A percentile compares a stretch with the other conserved stretches of the same genome.
phyloP scores from a whole-genome alignment of 202 grass and related monocot genomes.

The Brachypodium distachyon region DNA sequence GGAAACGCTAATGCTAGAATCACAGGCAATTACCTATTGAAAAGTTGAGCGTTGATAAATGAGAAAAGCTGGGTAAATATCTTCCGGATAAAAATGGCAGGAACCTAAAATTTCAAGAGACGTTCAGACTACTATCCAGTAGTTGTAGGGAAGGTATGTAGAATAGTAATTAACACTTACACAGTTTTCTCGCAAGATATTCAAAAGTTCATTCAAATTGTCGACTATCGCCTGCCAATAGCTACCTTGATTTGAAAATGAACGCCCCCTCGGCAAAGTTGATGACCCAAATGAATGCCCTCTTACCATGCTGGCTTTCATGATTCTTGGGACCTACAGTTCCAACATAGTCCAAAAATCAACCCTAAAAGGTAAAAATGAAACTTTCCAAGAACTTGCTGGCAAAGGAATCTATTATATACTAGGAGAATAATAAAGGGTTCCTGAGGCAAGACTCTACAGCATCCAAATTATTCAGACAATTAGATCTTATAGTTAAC shows the following conservation, averaged over 20 bases:
- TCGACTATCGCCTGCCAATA: constrained; percentile 75
- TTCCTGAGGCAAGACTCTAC: no score
- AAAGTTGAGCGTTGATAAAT: constrained; percentile 95
- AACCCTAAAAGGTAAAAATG: background rate
- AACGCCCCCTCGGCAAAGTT: constrained; percentile 54
- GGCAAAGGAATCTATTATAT: background rate
- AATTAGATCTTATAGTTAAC: no score
- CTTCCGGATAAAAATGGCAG: constrained; percentile 71
- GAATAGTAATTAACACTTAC: constrained; percentile 46
- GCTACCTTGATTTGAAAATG: constrained; percentile 67
- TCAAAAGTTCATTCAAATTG: constrained; percentile 52
- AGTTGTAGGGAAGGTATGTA: background rate
- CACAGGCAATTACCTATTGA: constrained; percentile 73
- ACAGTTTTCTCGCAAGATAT: constrained; percentile 73
- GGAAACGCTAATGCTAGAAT: constrained; percentile 17
- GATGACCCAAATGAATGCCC: constrained; percentile 64
- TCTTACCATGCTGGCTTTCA: constrained; percentile 77
- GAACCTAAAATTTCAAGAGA: constrained; percentile 59
- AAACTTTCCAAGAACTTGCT: background rate
- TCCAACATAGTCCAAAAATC: constrained; percentile 18
- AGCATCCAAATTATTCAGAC: no score
- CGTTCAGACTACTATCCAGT: constrained; percentile 20
- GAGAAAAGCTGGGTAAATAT: constrained; percentile 87
- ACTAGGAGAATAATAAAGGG: no score
- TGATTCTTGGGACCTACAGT: constrained; percentile 70